phyloP scores from a whole-genome alignment of 331 rosid species.

The Acacia pycnantha region DNA sequence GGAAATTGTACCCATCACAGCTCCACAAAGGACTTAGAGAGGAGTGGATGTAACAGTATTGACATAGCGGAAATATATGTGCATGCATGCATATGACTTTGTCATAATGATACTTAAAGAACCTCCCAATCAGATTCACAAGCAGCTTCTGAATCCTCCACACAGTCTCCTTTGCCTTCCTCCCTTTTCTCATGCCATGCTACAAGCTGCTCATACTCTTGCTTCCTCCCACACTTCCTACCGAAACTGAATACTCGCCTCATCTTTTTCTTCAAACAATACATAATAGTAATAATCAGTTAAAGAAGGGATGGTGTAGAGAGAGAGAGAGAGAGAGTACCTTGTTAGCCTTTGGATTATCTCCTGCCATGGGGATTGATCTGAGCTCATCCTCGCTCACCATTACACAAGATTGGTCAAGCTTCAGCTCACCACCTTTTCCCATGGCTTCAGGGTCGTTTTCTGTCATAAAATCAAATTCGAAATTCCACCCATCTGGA shows the following conservation, averaged over 20 bases:
- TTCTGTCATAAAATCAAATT: constrained; percentile 27
- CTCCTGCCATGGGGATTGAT: constrained; percentile 33
- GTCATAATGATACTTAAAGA: constrained; percentile 43
- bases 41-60: constrained; percentile 29
- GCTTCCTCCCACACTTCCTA: constrained; percentile 62
- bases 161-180: constrained; percentile 14
- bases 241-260: constrained; percentile 53
- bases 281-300: constrained; percentile 7
- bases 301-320: background rate
- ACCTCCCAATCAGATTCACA: constrained; percentile 83
- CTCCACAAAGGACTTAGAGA: background rate
- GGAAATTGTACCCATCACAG: constrained; percentile 21
- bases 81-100: constrained; percentile 34
- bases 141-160: constrained; percentile 28
- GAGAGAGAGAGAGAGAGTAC: constrained; percentile 29
- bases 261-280: constrained; percentile 50
- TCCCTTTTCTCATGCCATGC: constrained; percentile 41
- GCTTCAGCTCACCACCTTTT: constrained; percentile 37
- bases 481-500: constrained; percentile 33
- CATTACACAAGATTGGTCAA: constrained; percentile 74
- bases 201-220: constrained; percentile 84
- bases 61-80: constrained; percentile 26
- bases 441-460: constrained; percentile 32
- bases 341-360: constrained; percentile 49
- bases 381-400: constrained; percentile 57